Evolutionary conservation across 768 basidiomycete genomes (phyloP), one percentile per base, ranked within the genome.

Genomic region (Psilocybe cyanescens): DNA sequence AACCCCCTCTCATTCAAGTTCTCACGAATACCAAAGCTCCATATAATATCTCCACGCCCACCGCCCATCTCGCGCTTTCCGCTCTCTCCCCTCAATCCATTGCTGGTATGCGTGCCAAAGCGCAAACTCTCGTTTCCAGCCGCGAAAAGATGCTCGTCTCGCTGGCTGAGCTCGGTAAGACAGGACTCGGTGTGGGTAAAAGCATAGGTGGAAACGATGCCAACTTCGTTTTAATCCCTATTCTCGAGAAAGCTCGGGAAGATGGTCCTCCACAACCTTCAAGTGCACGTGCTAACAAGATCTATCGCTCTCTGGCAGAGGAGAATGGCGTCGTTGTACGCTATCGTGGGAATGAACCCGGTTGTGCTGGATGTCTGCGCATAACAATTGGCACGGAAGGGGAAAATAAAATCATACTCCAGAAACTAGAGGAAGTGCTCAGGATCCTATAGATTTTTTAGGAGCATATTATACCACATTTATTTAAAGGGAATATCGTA

Each of bases 11-110:
- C 11, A 91, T 98, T 48, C 96, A 95, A 68, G 83, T 98, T 63
- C 86, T 99, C 56, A 85, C 87, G 61, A 99, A 99, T 73, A 92
- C 96, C 29, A 99, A 99, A 73, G 97, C 97, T 0, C 97, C 97
- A 0, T 99, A 99, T 80, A 98, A 97, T 74, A 87, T 99, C 66
- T 96, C 95, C 14, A 84, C 90, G 0, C 95, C 95, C 0, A 94
- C 94, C 5, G 94, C 97, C 11, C 76, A 86, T 30, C 85, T 98
- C 24, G 96, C 95, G 0, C 73, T 88, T 14, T 80, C 90, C 8
- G 94, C 97, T 0, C 84, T 98, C 31, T 85, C 91, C 0, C 82
- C 87, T 2, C 69, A 74, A 16, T 88, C 92, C 3, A 66, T 97
- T 11, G 61, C 74, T 1, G 63, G 72, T 16, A 95, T 95, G 90